Percentiles rank a stretch among this genome's conserved stretches.
Evolutionary conservation across 306 rosid genomes (phyloP).

Genomic region (Glycine tomentella): DNA sequence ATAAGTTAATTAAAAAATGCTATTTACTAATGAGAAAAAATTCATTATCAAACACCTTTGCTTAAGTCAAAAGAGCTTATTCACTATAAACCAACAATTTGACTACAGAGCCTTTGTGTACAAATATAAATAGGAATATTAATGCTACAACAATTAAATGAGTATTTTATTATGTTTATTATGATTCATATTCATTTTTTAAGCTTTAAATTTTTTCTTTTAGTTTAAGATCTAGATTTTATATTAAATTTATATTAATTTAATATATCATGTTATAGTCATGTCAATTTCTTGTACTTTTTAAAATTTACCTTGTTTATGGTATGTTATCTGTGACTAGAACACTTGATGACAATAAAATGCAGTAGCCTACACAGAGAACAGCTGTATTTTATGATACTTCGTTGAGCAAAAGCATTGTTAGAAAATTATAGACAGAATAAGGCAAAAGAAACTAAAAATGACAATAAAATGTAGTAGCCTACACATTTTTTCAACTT

Average conservation of each 20-base stretch:
- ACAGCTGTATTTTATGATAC: slow-evolving; percentile 3
- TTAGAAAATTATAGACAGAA: neutral
- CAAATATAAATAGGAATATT: too few relatives aligned
- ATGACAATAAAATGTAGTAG: too few relatives aligned
- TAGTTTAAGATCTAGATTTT: neutral
- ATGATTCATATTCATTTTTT: neutral
- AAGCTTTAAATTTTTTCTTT: neutral
- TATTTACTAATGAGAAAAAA: neutral
- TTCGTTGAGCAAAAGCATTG: neutral
- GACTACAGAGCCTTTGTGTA: too few relatives aligned
- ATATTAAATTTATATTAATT: too few relatives aligned
- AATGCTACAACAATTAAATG: neutral
- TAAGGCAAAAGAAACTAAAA: slow-evolving; percentile 18
- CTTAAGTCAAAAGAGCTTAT: neutral
- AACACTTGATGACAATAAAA: neutral
- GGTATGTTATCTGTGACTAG: too few relatives aligned
- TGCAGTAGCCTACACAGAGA: neutral
- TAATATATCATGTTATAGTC: too few relatives aligned
- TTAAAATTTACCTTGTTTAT: too few relatives aligned
- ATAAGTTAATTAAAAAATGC: neutral
- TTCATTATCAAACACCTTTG: neutral
- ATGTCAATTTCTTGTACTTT: too few relatives aligned
- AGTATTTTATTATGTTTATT: neutral
- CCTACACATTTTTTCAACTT: too few relatives aligned
- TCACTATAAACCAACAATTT: neutral